Conservation (phyloP, 768 basidiomycete genomes). For the Calocera cornea region DNA sequence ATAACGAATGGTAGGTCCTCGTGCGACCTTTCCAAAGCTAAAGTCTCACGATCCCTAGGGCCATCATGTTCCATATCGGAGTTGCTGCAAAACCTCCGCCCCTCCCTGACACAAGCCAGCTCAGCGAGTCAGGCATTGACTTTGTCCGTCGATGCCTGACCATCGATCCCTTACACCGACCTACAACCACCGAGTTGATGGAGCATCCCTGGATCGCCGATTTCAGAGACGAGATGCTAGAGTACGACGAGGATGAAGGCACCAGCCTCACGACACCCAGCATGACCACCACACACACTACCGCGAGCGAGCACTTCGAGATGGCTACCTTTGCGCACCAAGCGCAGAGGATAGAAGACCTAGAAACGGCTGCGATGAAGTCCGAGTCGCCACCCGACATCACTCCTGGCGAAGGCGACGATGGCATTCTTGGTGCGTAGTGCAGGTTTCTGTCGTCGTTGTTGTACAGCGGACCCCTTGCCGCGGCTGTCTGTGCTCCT, state of each 20-base stretch:
- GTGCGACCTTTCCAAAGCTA: background rate
- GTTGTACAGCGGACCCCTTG: background rate
- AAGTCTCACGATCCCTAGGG: conserved; percentile 38
- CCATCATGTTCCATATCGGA: conserved; percentile 99
- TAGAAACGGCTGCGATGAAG: conserved; percentile 44
- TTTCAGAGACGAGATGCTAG: conserved; percentile 55
- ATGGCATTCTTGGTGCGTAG: background rate
- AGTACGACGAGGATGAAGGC: conserved; percentile 42
- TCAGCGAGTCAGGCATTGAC: conserved; percentile 77
- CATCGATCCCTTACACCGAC: conserved; percentile 71
- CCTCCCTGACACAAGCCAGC: conserved; percentile 78
- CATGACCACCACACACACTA: conserved; percentile 9
- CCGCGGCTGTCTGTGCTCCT: too few relatives aligned
- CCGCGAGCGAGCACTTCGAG: conserved; percentile 38
- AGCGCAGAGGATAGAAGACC: conserved; percentile 43
- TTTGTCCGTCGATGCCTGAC: conserved; percentile 88
- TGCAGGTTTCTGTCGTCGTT: background rate
- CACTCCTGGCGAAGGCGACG: background rate
- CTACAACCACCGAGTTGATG: conserved; percentile 72
- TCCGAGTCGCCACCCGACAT: conserved; percentile 33
- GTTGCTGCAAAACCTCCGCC: conserved; percentile 94
- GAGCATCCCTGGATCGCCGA: conserved; percentile 82
- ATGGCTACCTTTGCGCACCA: conserved; percentile 41
- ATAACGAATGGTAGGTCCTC: conserved; percentile 82
- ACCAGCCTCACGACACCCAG: background rate